These are phyloP conservation scores for Fraxinus quadrangulata DNA, from an alignment of 257 asterid species.

Conservation along the genomic window DNA sequence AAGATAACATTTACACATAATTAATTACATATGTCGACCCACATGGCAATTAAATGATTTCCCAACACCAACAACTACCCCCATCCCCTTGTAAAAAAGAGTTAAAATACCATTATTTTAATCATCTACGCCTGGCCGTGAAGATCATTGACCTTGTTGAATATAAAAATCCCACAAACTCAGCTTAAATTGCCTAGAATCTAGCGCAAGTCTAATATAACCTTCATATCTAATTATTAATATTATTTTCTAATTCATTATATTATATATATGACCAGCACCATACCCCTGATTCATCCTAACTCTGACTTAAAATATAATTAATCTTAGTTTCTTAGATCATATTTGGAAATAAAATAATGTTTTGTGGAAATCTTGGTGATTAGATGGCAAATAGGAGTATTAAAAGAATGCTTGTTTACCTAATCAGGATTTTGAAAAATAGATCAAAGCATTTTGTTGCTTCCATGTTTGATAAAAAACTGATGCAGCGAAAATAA, in stretches of 20 bases:
- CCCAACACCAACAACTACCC: too few relatives aligned
- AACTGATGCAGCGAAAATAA: background rate
- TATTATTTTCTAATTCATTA: too few relatives aligned
- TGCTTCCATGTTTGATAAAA: constrained; percentile 40
- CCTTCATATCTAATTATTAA: background rate
- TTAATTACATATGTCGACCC: too few relatives aligned
- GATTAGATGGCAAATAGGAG: background rate
- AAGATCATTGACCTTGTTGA: constrained; percentile 32
- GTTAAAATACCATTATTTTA: background rate
- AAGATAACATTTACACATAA: too few relatives aligned
- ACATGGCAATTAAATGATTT: too few relatives aligned
- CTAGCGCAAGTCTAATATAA: constrained; percentile 1
- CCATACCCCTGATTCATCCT: background rate
- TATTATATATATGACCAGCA: too few relatives aligned
- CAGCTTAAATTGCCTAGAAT: constrained; percentile 36
- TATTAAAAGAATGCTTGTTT: background rate
- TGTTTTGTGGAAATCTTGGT: background rate
- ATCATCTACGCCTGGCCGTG: constrained; percentile 20
- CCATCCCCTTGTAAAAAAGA: too few relatives aligned
- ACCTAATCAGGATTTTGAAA: constrained; percentile 12
- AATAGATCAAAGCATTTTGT: constrained; percentile 27
- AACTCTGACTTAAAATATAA: background rate
- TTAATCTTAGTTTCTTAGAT: constrained; percentile 3
- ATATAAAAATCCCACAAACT: constrained; percentile 12
- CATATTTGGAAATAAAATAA: background rate